Evolutionary conservation across 1,284 basidiomycete species (phyloP), one percentile per base, ranked within the genome.

Genomic region (Puccinia polysora): DNA sequence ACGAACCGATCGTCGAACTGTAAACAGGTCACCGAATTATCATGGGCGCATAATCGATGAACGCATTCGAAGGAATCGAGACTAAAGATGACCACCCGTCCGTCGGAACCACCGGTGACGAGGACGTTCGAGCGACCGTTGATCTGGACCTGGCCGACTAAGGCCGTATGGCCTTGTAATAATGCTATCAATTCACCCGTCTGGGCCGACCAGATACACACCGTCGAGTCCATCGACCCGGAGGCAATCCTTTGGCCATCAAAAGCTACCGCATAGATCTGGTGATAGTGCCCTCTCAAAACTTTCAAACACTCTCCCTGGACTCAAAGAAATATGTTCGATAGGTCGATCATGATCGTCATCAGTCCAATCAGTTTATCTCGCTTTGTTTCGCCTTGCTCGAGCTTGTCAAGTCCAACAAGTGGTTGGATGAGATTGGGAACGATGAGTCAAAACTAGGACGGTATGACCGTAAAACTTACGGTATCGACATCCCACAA

Each of bases 211-310:
- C 92, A 95, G 1, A 96, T 86, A 10, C 91, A 84, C 10, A 97
- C 91, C 0, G 89, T 93, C 18, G 91, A 93, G 77, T 97, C 92
- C 76, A 97, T 82, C 50, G 89, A 90, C 2, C 94, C 95, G 4
- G 90, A 91, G 0, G 89, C 91, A 40, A 97, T 85, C 32, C 86
- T 83, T 28, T 86, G 81, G 1, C 95, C 94, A 78, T 97, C 92
- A 75, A 93, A 97, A 0, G 92, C 91, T 25, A 97, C 88, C 0
- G 89, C 87, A 78, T 97, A 97, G 47, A 98, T 90, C 81, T 95
- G 90, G 78, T 91, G 88, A 74, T 87, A 86, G 80, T 98, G 95
- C 0, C 95, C 95, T n/a, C 84, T 79, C 45, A 97, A 86, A 25
- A 91, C 85, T 73, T 90, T 89, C 47, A 95, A 76, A 79, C 93